Conservation (phyloP, 192 early-diverging fungal genomes). For the Coemansia sp. region DNA sequence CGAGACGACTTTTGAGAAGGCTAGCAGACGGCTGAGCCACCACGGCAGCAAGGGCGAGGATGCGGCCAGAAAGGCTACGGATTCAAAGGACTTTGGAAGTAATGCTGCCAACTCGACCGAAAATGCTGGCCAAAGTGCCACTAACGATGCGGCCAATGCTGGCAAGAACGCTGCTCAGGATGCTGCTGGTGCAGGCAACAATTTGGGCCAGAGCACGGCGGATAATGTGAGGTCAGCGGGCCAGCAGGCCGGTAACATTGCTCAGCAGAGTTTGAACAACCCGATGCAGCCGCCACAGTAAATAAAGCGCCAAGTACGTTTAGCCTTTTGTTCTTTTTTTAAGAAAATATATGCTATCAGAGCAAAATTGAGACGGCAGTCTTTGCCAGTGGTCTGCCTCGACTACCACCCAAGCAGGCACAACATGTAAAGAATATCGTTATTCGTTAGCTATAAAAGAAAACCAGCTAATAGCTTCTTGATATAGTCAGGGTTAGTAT, state of each 20-base stretch:
- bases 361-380: too few relatives aligned
- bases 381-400: too few relatives aligned
- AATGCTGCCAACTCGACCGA: background rate
- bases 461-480: too few relatives aligned
- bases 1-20: conserved; percentile 36
- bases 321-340: background rate
- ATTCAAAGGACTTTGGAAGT: background rate
- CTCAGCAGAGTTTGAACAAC: conserved; percentile 12
- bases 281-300: conserved; percentile 7
- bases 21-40: conserved; percentile 40
- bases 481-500: too few relatives aligned
- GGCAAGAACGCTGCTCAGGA: background rate
- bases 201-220: background rate
- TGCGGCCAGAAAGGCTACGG: background rate
- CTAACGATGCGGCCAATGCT: conserved; percentile 3
- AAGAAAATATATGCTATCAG: conserved; percentile 3
- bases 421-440: too few relatives aligned
- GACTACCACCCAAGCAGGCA: too few relatives aligned
- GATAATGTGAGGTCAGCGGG: background rate
- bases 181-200: background rate
- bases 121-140: background rate
- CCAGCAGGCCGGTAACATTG: background rate
- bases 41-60: conserved; percentile 11
- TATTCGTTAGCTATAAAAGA: too few relatives aligned
- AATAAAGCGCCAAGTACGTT: background rate